phyloP scores from a whole-genome alignment of 1,284 basidiomycete genomes.

The Fistulina hepatica region DNA sequence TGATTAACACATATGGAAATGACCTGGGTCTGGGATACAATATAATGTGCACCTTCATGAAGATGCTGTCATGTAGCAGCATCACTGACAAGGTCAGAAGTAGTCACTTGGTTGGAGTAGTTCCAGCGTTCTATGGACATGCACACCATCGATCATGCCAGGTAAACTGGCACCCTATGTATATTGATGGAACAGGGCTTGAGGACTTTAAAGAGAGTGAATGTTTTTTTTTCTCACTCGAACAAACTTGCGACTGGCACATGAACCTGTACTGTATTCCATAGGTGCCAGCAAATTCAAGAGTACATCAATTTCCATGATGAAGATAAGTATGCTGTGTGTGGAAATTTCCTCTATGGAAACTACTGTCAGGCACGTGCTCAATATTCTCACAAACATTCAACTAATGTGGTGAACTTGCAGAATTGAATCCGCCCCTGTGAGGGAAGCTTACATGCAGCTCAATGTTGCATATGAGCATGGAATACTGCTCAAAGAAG shows the following conservation, averaged over 20 bases:
- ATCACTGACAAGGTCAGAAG: conserved; percentile 11
- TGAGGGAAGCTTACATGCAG: no score
- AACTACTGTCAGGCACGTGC: no score
- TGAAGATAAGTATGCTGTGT: conserved; percentile 13
- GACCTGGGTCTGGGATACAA: conserved; percentile 21
- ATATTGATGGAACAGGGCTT: conserved; percentile 13
- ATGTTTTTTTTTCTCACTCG: conserved; percentile 10
- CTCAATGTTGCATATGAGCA: no score
- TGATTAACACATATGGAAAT: conserved; percentile 15
- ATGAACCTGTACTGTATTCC: conserved; percentile 14
- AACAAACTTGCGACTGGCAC: conserved; percentile 13
- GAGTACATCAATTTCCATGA: conserved; percentile 17
- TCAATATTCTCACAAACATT: no score
- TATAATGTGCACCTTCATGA: conserved; percentile 25
- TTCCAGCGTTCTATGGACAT: conserved; percentile 15
- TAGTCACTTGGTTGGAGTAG: conserved; percentile 7
- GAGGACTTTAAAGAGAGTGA: conserved; percentile 19
- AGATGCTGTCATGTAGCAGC: conserved; percentile 18
- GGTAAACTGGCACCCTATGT: conserved; percentile 15
- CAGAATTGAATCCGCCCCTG: no score
- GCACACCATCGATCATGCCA: conserved; percentile 19
- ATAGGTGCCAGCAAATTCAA: conserved; percentile 16
- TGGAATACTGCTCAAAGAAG: no score
- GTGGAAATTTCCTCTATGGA: no score
- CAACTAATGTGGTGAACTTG: no score